Evolutionary conservation across 2,329 filamentous ascomycete genomes (phyloP).

Genomic region (Pseudocercospora ulei): DNA sequence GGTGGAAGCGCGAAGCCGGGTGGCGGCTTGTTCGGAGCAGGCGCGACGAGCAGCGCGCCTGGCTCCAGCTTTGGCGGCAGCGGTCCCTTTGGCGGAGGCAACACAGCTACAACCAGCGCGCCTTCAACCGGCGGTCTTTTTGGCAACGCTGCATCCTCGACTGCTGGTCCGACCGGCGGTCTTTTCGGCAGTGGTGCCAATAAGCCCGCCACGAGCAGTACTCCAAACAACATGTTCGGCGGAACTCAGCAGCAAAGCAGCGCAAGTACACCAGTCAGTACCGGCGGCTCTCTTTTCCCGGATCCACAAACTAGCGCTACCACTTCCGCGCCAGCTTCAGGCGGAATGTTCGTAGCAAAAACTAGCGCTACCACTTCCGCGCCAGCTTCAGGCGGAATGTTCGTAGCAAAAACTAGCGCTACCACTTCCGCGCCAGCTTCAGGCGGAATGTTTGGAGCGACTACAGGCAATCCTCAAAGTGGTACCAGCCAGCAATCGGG

Average conservation of each 20-base stretch:
- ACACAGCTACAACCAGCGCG: constrained; percentile 1
- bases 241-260: constrained; percentile 11
- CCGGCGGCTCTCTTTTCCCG: constrained; percentile 10
- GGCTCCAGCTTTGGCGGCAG: constrained; percentile 10
- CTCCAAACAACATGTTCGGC: constrained; percentile 4
- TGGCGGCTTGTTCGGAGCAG: constrained; percentile 11
- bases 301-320: constrained; percentile 5
- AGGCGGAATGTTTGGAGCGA: constrained; percentile 12
- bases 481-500: constrained; percentile 2
- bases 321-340: constrained; percentile 11
- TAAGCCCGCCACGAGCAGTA: constrained; percentile 1
- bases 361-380: constrained; percentile 10
- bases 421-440: constrained; percentile 12
- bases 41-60: constrained; percentile 8
- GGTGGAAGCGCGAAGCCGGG: constrained; percentile 11
- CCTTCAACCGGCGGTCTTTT: constrained; percentile 12
- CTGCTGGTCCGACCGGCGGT: constrained; percentile 1
- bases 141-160: constrained; percentile 6
- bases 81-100: constrained; percentile 17
- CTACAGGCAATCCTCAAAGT: constrained; percentile 8
- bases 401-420: constrained; percentile 6
- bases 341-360: constrained; percentile 11
- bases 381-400: constrained; percentile 12
- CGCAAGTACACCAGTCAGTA: constrained; percentile 10
- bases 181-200: constrained; percentile 1